Base-by-base conservation (phyloP, 352 stramenopile genomes). In the Peronospora farinosa region DNA sequence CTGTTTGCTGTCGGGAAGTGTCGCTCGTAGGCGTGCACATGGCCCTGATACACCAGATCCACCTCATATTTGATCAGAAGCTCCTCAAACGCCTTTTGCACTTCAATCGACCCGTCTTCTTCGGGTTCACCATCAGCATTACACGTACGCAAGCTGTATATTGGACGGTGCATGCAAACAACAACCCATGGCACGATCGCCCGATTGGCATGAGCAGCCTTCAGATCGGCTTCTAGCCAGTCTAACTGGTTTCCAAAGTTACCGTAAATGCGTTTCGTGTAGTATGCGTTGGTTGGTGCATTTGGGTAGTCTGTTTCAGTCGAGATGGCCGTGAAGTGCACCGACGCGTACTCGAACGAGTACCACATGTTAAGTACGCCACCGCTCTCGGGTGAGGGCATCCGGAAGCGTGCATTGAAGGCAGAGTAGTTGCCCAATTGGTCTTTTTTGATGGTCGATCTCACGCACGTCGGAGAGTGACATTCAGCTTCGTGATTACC, bases 301-400 rank as follows among this genome's bases (percentile, higher is more conserved):
- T 63, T 49, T 3, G 44, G 42, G 39, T 60, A 79, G 46, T 79
- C 69, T 12, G 71, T 92, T 56, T 95, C 84, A 41, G 75, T 85
- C 41, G 76, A 82, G 7, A 95, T 64, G 17, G 74, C 19, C n/a
- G 79, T 80, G 39, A 92, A 86, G 54, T 94, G 84, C 17, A 87
- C 69, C 12, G 65, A 64, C 0, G 43, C 64, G 38, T 70, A 67
- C 19, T 72, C 61, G 46, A 72, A 77, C 15, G 67, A 72, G 35
- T 72, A 74, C 64, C 65, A 77, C 67, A 77, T 74, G 21, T 74
- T 77, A n/a, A 67, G 37, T 2, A 38, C 45, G 17, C 67, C 67
- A 7, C 61, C 61, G 35, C 65, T 73, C 37, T 77, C 67, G 11
- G 36, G 40, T 5, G 64, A 72, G 0, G 67, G 67, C 67, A 77